Percentiles rank a stretch among this genome's conserved stretches.
These are phyloP conservation scores for Blastobotrys illinoisensis DNA, from an alignment of 1,139 yeast genomes.

Conservation along the genomic window DNA sequence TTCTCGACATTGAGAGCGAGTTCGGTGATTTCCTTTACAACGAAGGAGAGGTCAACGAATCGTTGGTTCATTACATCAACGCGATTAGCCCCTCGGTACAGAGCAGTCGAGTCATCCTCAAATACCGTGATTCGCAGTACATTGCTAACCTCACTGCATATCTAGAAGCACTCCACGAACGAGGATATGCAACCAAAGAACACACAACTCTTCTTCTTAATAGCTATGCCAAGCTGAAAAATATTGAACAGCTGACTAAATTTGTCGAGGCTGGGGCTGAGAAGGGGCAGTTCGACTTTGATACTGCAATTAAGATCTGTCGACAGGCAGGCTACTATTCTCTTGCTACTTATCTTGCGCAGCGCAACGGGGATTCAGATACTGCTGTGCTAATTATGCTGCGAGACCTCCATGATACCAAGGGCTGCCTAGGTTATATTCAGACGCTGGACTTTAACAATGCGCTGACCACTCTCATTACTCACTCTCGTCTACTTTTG, in stretches of 20 bases:
- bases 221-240: constrained; percentile 75
- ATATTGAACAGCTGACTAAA: constrained; percentile 49
- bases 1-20: constrained; percentile 52
- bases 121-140: constrained; percentile 80
- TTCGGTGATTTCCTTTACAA: constrained; percentile 71
- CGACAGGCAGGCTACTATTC: constrained; percentile 68
- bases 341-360: constrained; percentile 68
- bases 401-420: constrained; percentile 59
- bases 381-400: constrained; percentile 73
- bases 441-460: constrained; percentile 73
- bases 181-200: constrained; percentile 56
- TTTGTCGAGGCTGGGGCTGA: constrained; percentile 47
- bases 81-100: constrained; percentile 42
- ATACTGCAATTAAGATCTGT: constrained; percentile 64
- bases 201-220: constrained; percentile 79
- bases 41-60: constrained; percentile 58
- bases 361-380: constrained; percentile 66
- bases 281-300: constrained; percentile 55
- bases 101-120: constrained; percentile 72
- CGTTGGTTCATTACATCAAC: constrained; percentile 62
- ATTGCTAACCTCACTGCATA: constrained; percentile 61
- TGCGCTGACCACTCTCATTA: constrained; percentile 61
- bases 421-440: constrained; percentile 60
- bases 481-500: constrained; percentile 60
- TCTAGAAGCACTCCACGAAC: constrained; percentile 53